Evolutionary conservation across 495 filamentous ascomycete species (phyloP).

Genomic region (Xylaria cubensis): DNA sequence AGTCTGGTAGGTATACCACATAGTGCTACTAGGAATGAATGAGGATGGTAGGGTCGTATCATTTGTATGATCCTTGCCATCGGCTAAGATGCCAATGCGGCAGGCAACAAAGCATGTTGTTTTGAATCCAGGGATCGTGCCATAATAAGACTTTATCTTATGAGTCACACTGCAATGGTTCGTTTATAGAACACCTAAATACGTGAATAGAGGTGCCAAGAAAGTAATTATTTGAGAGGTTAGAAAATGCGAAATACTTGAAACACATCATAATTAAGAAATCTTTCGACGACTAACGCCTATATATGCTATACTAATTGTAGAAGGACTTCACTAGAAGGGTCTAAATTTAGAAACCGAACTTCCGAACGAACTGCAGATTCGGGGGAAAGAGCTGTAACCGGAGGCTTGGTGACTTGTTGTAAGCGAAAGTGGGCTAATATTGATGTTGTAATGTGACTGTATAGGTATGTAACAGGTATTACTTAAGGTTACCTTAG

Average conservation of each 20-base stretch:
- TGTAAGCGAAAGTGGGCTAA: no score
- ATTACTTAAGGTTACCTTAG: no score
- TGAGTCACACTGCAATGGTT: not conserved
- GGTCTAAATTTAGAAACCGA: not conserved
- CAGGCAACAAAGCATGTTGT: not conserved
- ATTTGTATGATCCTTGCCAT: not conserved
- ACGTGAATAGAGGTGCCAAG: not conserved
- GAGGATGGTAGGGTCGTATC: not conserved
- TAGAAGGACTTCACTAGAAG: not conserved
- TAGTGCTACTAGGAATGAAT: not conserved
- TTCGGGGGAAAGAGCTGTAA: no score
- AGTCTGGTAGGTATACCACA: not conserved
- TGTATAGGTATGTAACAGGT: no score
- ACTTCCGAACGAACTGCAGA: not conserved
- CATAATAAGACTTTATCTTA: not conserved
- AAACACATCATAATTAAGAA: not conserved
- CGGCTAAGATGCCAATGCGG: not conserved
- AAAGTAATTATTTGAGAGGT: not conserved
- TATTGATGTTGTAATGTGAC: no score
- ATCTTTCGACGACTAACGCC: not conserved
- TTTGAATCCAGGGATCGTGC: not conserved
- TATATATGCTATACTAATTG: not conserved
- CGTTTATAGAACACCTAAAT: not conserved
- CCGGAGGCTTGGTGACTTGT: no score
- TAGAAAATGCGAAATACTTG: not conserved